These are phyloP conservation scores for Sordariomycetes sp. DNA, from an alignment of 2,329 filamentous ascomycete species.

Conservation along the genomic window DNA sequence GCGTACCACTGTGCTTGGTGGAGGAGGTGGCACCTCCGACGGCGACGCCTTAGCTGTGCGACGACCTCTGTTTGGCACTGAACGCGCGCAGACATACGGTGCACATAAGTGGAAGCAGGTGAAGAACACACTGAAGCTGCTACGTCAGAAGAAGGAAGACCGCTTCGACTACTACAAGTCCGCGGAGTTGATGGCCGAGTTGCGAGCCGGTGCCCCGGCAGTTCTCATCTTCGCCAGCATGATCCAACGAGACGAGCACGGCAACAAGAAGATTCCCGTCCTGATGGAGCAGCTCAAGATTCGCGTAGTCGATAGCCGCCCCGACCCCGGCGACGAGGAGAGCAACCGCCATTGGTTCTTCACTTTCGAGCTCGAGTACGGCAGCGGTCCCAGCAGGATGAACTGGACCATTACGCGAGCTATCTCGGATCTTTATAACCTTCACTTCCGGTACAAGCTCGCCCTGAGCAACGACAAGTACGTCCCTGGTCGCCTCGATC, in stretches of 20 bases:
- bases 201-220: constrained; percentile 85
- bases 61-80: constrained; percentile 50
- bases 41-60: constrained; percentile 48
- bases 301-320: constrained; percentile 69
- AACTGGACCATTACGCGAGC: constrained; percentile 88
- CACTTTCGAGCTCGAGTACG: constrained; percentile 89
- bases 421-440: constrained; percentile 80
- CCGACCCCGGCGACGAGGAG: constrained; percentile 52
- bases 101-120: constrained; percentile 88
- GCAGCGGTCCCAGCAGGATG: constrained; percentile 91
- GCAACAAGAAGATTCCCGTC: constrained; percentile 89
- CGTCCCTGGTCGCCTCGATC: constrained; percentile 56
- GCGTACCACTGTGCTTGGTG: constrained; percentile 56
- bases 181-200: constrained; percentile 89
- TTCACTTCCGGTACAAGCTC: constrained; percentile 90
- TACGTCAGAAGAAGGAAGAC: constrained; percentile 77
- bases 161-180: constrained; percentile 89
- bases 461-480: constrained; percentile 78
- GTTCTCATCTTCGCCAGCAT: constrained; percentile 93
- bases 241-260: constrained; percentile 95
- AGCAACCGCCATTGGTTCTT: constrained; percentile 70
- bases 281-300: constrained; percentile 92
- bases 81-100: constrained; percentile 63
- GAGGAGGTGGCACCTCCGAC: constrained; percentile 57
- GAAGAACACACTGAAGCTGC: constrained; percentile 75